These are phyloP conservation scores for Xylaria sp. DNA, from an alignment of 2,329 filamentous ascomycete genomes.

Conservation along the genomic window DNA sequence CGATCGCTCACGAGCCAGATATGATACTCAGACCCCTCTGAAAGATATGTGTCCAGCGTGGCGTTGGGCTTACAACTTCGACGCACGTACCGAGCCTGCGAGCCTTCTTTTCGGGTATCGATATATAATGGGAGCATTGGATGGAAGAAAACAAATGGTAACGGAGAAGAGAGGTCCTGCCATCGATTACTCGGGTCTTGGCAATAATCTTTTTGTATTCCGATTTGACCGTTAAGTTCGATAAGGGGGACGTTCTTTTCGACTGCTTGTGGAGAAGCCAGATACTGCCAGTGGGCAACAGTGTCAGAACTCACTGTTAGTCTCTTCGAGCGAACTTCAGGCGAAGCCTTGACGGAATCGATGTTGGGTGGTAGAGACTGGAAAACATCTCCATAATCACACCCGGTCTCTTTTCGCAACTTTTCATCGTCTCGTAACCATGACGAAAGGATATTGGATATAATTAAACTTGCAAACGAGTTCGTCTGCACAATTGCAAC, in stretches of 20 bases:
- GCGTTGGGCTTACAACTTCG: constrained; percentile 93
- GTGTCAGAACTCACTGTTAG: constrained; percentile 59
- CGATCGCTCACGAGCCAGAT: constrained; percentile 92
- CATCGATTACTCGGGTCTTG: constrained; percentile 73
- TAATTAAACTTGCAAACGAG: constrained; percentile 78
- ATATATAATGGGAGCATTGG: constrained; percentile 91
- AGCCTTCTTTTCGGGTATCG: constrained; percentile 86
- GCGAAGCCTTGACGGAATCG: constrained; percentile 56
- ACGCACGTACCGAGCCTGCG: constrained; percentile 85
- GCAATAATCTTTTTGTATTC: constrained; percentile 78
- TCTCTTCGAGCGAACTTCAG: constrained; percentile 65
- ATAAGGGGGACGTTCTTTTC: constrained; percentile 68
- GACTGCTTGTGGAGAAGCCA: constrained; percentile 64
- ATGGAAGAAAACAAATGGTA: constrained; percentile 88
- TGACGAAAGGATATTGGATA: constrained; percentile 77
- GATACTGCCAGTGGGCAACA: constrained; percentile 76
- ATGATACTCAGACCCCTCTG: constrained; percentile 81
- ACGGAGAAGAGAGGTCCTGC: constrained; percentile 71
- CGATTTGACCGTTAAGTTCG: constrained; percentile 82
- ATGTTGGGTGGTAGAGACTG: constrained; percentile 60
- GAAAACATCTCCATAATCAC: constrained; percentile 76
- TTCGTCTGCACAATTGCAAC: constrained; percentile 75
- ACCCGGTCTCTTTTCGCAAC: constrained; percentile 74
- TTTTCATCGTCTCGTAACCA: constrained; percentile 83
- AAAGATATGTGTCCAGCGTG: constrained; percentile 86